Conservation (phyloP, 768 basidiomycete genomes). For the Cubamyces sp. region DNA sequence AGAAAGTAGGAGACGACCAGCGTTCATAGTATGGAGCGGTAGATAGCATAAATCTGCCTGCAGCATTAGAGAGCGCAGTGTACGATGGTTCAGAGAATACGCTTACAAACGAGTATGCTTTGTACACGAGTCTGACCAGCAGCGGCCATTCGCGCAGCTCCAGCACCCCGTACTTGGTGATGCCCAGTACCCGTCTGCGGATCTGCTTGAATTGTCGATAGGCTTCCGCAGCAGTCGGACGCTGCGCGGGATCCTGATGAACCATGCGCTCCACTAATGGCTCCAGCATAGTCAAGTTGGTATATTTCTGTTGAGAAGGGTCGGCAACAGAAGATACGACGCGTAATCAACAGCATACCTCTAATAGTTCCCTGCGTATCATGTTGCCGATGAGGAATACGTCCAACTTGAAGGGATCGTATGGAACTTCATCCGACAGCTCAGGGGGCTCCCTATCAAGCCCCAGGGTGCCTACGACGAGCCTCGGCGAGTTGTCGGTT, state of each 20-base stretch:
- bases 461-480: conserved; percentile 21
- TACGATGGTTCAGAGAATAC: not conserved
- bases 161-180: not conserved
- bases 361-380: conserved; percentile 9
- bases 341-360: not conserved
- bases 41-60: not conserved
- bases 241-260: conserved; percentile 2
- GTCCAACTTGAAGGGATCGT: conserved; percentile 33
- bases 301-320: conserved; percentile 8
- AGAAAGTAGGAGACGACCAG: not conserved
- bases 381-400: conserved; percentile 30
- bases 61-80: not conserved
- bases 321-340: not conserved
- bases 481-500: not conserved
- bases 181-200: not conserved
- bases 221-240: conserved; percentile 23
- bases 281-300: conserved; percentile 19
- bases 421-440: conserved; percentile 19
- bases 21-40: not conserved
- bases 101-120: not conserved
- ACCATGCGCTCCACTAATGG: conserved; percentile 21
- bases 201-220: conserved; percentile 2
- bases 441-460: conserved; percentile 29
- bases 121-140: not conserved
- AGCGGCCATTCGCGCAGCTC: not conserved